Evolutionary conservation across 1,139 yeast genomes (phyloP), one percentile per base, ranked within the genome.

Genomic region (Magnusiomyces magnusii): DNA sequence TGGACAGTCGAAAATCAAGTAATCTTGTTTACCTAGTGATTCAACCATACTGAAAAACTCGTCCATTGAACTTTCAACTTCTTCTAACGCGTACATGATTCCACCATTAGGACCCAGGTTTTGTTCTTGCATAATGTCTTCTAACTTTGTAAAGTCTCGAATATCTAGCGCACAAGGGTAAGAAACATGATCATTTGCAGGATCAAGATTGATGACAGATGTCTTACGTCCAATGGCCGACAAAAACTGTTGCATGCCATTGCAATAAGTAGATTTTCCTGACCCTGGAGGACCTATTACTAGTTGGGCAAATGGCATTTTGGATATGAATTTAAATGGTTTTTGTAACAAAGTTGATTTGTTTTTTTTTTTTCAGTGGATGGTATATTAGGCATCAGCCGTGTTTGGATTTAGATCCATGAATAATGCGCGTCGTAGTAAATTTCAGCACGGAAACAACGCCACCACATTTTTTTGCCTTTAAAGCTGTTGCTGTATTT

Each of bases 261-360:
- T 78, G 70, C 98, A 91, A 71, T 89, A 95, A 0, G 99, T 95
- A 0, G 97, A 89, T 69, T 95, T 95, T 1, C 99, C 99, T 0
- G 96, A 81, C 1, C 99, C 99, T 0, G 99, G 99, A 0, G 99
- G 98, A 0, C 99, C 99, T 44, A 95, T 89, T 17, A 93, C 93
- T 23, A 93, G 82, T 73, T 93, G 97, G 1, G 96, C 97, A 72
- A 89, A 92, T 49, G 74, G 73, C 75, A 71, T 68, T 39, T 17
- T 21, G 24, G 25, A 44, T 44, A 3, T 44, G 49, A 44, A 24
- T 24, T 9, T 21, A n/a, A n/a, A n/a, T n/a, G n/a, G n/a, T n/a
- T n/a, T n/a, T n/a, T n/a, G n/a, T n/a, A n/a, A n/a, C n/a, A n/a
- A n/a, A n/a, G n/a, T n/a, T n/a, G n/a, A n/a, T n/a, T n/a, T n/a